These are phyloP conservation scores for Petunia axillaris DNA, from an alignment of 257 asterid species.

Conservation along the genomic window DNA sequence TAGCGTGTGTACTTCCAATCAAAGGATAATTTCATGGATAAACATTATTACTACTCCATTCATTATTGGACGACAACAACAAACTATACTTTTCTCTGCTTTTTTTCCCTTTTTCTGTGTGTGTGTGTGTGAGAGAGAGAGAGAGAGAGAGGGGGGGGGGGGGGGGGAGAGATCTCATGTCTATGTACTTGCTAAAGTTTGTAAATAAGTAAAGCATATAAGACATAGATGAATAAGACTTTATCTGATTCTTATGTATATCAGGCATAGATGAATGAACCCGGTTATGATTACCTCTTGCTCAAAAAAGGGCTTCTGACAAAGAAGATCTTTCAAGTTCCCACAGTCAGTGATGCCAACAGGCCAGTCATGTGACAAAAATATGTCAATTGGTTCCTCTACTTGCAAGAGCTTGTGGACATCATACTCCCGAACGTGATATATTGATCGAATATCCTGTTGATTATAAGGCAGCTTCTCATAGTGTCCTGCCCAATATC, in stretches of 20 bases:
- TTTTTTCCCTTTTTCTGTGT: no score
- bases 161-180: background rate
- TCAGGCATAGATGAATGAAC: constrained; percentile 6
- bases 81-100: background rate
- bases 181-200: background rate
- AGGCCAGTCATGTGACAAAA: constrained; percentile 99
- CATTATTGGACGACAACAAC: background rate
- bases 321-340: constrained; percentile 62
- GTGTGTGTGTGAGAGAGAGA: background rate
- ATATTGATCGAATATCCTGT: constrained; percentile 78
- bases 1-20: background rate
- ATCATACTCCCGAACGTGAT: constrained; percentile 95
- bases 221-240: background rate
- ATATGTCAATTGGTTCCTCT: constrained; percentile 90
- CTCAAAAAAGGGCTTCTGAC: constrained; percentile 67
- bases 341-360: constrained; percentile 79
- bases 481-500: constrained; percentile 69
- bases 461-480: constrained; percentile 85
- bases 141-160: background rate
- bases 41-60: background rate
- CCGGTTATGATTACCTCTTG: constrained; percentile 57
- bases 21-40: background rate
- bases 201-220: background rate
- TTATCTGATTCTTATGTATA: constrained; percentile 1
- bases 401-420: constrained; percentile 91